Conservation (phyloP, 805 yeast genomes). For the Yueomyces sinensis region DNA sequence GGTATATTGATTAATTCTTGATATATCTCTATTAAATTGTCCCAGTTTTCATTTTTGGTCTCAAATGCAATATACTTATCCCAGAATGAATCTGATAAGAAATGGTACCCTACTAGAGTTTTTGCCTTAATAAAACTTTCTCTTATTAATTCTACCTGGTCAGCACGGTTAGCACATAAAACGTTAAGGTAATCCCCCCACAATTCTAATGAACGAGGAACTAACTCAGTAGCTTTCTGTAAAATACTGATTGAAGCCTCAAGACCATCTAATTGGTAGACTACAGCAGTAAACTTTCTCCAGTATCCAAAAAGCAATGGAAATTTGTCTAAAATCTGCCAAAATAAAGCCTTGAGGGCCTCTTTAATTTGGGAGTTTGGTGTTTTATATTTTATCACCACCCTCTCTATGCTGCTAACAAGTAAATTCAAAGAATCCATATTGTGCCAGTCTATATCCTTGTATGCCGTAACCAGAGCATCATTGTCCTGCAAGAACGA, state of each 20-base stretch:
- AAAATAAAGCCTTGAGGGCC: constrained; percentile 25
- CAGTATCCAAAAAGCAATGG: constrained; percentile 52
- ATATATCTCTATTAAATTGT: constrained; percentile 30
- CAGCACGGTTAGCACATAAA: constrained; percentile 29
- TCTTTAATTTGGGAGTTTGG: constrained; percentile 22
- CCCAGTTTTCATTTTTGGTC: constrained; percentile 25
- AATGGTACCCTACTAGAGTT: constrained; percentile 49
- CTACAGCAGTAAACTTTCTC: constrained; percentile 46
- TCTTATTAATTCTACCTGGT: constrained; percentile 24
- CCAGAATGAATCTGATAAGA: constrained; percentile 73
- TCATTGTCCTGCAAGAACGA: constrained; percentile 18
- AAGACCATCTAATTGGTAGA: constrained; percentile 43
- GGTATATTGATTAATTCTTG: constrained; percentile 45
- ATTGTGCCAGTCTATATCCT: constrained; percentile 20
- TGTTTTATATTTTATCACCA: constrained; percentile 22
- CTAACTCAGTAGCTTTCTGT: constrained; percentile 30
- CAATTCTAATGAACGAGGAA: constrained; percentile 48
- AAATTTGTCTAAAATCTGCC: constrained; percentile 34
- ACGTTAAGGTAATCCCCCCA: constrained; percentile 59
- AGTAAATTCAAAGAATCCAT: constrained; percentile 29
- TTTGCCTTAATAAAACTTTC: constrained; percentile 37
- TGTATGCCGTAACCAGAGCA: constrained; percentile 11
- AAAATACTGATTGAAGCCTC: constrained; percentile 35
- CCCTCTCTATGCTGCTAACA: constrained; percentile 22
- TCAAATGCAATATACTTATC: constrained; percentile 60